phyloP scores from a whole-genome alignment of 2,329 filamentous ascomycete genomes.

The Cadophora sp. region DNA sequence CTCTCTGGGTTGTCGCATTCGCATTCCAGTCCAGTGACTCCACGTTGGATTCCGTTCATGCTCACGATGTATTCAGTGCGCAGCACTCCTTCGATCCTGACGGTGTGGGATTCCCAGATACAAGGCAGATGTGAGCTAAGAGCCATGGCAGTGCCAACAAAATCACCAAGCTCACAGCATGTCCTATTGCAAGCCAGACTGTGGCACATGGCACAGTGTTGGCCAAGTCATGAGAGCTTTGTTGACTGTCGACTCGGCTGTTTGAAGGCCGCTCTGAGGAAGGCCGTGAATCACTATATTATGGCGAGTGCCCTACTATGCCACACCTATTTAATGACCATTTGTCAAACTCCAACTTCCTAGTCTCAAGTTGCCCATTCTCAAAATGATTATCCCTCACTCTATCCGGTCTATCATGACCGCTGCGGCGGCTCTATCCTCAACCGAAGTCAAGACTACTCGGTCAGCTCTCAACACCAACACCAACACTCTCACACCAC shows the following conservation, averaged over 20 bases:
- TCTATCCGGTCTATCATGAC: constrained; percentile 16
- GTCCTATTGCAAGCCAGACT: neutral
- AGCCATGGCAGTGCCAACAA: constrained; percentile 10
- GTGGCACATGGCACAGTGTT: neutral
- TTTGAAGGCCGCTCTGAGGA: neutral
- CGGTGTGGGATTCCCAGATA: neutral
- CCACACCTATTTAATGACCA: neutral
- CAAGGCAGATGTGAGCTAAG: neutral
- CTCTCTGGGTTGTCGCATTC: neutral
- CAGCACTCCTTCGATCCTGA: constrained; percentile 7
- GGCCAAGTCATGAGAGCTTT: neutral
- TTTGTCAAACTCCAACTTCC: neutral
- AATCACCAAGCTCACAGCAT: no score
- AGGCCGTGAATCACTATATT: no score
- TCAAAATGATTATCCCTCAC: constrained; percentile 14
- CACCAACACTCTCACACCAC: neutral
- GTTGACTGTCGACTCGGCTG: neutral
- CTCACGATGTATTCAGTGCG: neutral
- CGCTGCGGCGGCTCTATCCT: neutral
- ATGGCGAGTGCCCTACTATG: neutral
- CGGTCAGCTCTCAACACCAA: neutral
- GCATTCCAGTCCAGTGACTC: constrained; percentile 9
- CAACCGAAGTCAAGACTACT: neutral
- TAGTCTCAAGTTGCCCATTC: no score
- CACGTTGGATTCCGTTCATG: neutral